Base-by-base conservation (phyloP, 257 asterid genomes). In the Parsonsia alboflavescens region DNA sequence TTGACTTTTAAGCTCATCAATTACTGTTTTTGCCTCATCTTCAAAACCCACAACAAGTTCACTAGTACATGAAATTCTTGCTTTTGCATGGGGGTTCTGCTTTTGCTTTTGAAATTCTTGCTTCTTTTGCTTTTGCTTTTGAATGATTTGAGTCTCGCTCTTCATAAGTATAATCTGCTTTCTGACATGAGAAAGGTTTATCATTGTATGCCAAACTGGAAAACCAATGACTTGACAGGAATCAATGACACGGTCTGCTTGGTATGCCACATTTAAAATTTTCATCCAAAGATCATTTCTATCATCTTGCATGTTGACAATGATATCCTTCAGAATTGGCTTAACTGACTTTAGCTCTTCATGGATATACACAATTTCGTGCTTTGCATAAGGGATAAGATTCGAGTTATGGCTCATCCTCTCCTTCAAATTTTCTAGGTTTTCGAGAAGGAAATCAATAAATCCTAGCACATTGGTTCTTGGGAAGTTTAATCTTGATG, bases 191-290 rank as follows among this genome's bases (percentile, higher is more conserved):
- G 8, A 22, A 10, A 62, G 68, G 57, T 11, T 15, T 12, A 30
- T 30, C 73, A 69, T 46, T 13, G 3, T 39, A 69, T 48, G 16
- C 73, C 73, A 77, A 39, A 33, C 10, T 1, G 75, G 63, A 6
- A 24, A 0, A 4, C 62, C 67, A 6, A 53, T 17, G 30, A 48
- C 42, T 10, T 13, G n/a, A 11, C 67, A 44, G 2, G 58, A 11
- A 64, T 61, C 33, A n/a, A 59, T 45, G 10, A 49, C 72, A 70
- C 33, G 49, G 36, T 76, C 80, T n/a, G 44, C 46, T 62, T 17
- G 39, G 71, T 58, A 48, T 13, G 75, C 61, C 58, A 70, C 71
- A 21, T 24, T 30, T 4, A 77, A 45, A 11, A 61, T 19, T 17
- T 50, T 30, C 30, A 0, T 22, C 73, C 80, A 50, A 50, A 52